Evolutionary conservation across 2,329 filamentous ascomycete species (phyloP).

Genomic region (Graphiopsis chlorocephala): DNA sequence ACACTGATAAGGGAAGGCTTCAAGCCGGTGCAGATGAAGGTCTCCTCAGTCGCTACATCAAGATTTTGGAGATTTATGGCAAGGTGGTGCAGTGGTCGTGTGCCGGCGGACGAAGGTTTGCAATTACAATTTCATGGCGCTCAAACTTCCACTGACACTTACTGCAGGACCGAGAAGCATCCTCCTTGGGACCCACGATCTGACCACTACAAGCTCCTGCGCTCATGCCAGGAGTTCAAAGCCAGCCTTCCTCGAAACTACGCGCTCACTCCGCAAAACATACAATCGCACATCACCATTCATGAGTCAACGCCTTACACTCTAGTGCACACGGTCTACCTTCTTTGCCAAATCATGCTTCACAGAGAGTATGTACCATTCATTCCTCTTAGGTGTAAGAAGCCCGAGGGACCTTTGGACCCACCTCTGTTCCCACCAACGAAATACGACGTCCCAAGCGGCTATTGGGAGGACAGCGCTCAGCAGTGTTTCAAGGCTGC

Average conservation of each 20-base stretch:
- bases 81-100: conserved; percentile 57
- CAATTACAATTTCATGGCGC: not conserved
- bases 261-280: conserved; percentile 59
- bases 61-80: conserved; percentile 55
- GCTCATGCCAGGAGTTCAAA: conserved; percentile 54
- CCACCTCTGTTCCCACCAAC: conserved; percentile 53
- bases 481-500: conserved; percentile 62
- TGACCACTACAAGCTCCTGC: conserved; percentile 54
- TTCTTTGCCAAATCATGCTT: conserved; percentile 65
- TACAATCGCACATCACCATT: conserved; percentile 63
- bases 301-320: conserved; percentile 64
- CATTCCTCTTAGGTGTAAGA: conserved; percentile 53
- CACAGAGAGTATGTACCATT: conserved; percentile 68
- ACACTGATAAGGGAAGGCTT: conserved; percentile 49
- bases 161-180: conserved; percentile 49
- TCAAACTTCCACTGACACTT: conserved; percentile 22
- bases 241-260: conserved; percentile 55
- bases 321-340: conserved; percentile 64
- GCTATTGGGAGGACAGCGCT: conserved; percentile 64
- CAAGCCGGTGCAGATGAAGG: conserved; percentile 51
- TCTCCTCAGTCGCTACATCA: conserved; percentile 51
- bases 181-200: conserved; percentile 61
- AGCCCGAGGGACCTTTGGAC: conserved; percentile 59
- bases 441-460: conserved; percentile 45
- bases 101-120: conserved; percentile 55